Evolutionary conservation across 140 eudicot species (phyloP), one percentile per base, ranked within the genome.

Genomic region (Oenanthe javanica): DNA sequence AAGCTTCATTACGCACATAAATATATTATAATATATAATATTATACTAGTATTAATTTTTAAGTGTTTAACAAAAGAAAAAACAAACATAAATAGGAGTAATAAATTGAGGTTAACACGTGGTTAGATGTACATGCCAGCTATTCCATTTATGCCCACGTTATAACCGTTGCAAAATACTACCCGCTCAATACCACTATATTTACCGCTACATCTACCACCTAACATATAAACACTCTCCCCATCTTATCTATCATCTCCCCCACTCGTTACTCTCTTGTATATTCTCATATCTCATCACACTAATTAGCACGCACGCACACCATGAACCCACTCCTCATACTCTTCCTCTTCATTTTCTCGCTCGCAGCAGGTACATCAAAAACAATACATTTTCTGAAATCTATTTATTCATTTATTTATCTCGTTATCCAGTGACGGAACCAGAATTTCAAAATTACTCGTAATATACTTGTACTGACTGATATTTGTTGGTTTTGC

Each of bases 341-440:
- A 46, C n/a, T 86, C 40, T 12, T 88, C 19, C 54, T 87, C 81
- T 77, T 86, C 83, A 63, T 91, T 77, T 79, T 91, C 74, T 45
- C 90, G 46, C 79, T 82, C 14, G 40, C 71, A 23, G 79, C 91
- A 83, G 95, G 95, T 84, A 67, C 46, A 13, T 2, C 27, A 57
- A 57, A 6, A 13, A 9, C 5, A 0, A 2, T 46, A 52, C 49
- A 46, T n/a, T 69, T 70, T 31, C 21, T 2, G 40, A 36, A 36
- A 36, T 4, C 46, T 31, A 19, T 5, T 46, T 46, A 31, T 31
- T 31, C 40, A 36, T 36, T 36, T 36, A 36, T 36, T 36, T 36
- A 36, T 54, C 18, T 54, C 7, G 23, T 54, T 5, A 2, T 54
- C 18, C 31, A 8, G 67, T 59, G 27, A 59, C 67, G 31, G 31